Base-by-base conservation (phyloP, 2,329 filamentous ascomycete species). In the Aspergillus niger region DNA sequence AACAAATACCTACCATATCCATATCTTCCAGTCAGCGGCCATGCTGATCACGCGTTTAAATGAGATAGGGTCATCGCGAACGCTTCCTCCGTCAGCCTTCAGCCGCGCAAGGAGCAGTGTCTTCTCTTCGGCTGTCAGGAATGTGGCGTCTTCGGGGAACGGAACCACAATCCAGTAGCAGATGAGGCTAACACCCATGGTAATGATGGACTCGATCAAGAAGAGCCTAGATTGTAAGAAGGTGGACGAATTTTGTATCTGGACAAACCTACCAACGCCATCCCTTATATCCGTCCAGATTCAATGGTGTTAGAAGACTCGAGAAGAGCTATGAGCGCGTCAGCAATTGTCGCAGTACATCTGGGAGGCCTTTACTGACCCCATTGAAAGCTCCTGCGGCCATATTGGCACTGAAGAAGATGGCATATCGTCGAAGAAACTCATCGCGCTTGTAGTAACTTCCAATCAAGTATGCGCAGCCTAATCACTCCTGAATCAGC, bases 1-100 rank as follows among this genome's bases (percentile, higher is more conserved):
- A 7, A 52, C 17, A 3, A 5, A n/a, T 15, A 71, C 74, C 38
- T 73, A 56, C 59, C 62, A 61, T 24, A 65, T 61, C 41, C 59
- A 65, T 20, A 65, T 64, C 58, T 65, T 65, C 55, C 59, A 63
- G 50, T 65, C 63, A 2, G 49, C 26, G 2, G 59, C 55, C 59
- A 58, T 58, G n/a, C 44, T 55, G 10, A 59, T 1, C 6, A 59
- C 51, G 4, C 50, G 57, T 28, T 47, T 44, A 10, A 59, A 54
- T 0, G 57, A 59, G 20, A 59, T 59, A 2, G 57, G 57, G 28
- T 59, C 57, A 22, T 49, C 44, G 15, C 57, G 57, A 15, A 55
- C 43, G 8, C 54, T 36, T 41, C 55, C 55, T 2, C 50, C 55
- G 41, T 65, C 63, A 28, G 59, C 59, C 15, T 61, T 55, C 15